Evolutionary conservation across 441 rosid genomes (phyloP).

Genomic region (Pelargonium exstipulatum): DNA sequence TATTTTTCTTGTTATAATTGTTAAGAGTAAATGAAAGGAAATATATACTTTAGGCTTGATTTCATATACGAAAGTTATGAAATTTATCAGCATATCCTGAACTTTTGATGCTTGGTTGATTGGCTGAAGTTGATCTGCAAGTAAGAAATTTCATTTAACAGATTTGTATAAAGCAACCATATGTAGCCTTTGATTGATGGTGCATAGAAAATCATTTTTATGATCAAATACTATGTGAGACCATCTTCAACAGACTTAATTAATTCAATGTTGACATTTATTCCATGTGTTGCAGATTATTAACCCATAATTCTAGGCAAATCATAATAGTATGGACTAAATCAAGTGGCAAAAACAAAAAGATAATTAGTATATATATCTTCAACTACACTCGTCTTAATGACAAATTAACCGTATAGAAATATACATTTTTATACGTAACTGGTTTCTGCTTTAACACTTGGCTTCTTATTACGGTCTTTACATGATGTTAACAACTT

Average conservation of each 20-base stretch:
- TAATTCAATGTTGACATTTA: not conserved
- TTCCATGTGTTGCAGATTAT: not conserved
- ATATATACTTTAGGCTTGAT: not conserved
- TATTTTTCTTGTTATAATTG: not conserved
- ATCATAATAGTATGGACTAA: not conserved
- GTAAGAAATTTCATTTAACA: not conserved
- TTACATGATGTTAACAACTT: not conserved
- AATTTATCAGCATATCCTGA: not conserved
- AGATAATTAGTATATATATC: not conserved
- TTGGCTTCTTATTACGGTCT: not conserved
- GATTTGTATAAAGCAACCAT: not conserved
- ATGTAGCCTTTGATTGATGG: not conserved
- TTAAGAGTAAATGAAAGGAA: not conserved
- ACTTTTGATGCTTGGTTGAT: not conserved
- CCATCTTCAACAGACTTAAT: not conserved
- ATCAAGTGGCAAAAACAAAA: not conserved
- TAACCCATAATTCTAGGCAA: not conserved
- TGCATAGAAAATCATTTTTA: not conserved
- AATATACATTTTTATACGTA: not conserved
- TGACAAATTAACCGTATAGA: not conserved
- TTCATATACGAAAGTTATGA: not conserved
- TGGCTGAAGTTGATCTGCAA: not conserved
- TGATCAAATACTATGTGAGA: not conserved
- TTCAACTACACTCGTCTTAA: too few relatives aligned
- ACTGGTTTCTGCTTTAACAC: not conserved